These are phyloP conservation scores for Plasmodium vinckei DNA, from an alignment of 169 alveolate genomes.

Conservation along the genomic window DNA sequence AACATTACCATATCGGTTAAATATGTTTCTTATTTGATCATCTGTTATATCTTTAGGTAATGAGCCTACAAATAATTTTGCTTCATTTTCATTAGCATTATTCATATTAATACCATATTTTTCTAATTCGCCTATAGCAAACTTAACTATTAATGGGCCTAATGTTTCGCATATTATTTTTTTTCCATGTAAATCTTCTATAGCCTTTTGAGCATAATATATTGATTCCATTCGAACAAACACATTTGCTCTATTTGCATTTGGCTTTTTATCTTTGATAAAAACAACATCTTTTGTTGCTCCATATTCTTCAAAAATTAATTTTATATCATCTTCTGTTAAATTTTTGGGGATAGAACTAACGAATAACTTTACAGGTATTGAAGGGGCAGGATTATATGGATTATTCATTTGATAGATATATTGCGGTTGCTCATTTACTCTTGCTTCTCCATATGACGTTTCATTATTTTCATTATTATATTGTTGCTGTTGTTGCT, in stretches of 20 bases:
- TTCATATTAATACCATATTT: slow-evolving; percentile 87
- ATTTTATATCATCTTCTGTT: slow-evolving; percentile 86
- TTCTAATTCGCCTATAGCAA: slow-evolving; percentile 91
- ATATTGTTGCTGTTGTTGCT: background rate
- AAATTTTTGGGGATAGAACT: slow-evolving; percentile 90
- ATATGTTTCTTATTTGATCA: slow-evolving; percentile 85
- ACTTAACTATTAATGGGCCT: slow-evolving; percentile 89
- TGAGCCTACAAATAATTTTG: slow-evolving; percentile 92
- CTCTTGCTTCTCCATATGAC: slow-evolving; percentile 41
- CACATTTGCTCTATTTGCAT: slow-evolving; percentile 88
- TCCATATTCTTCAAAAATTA: slow-evolving; percentile 89
- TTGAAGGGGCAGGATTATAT: slow-evolving; percentile 92
- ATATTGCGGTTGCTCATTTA: slow-evolving; percentile 37
- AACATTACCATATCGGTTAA: slow-evolving; percentile 88
- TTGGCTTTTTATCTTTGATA: slow-evolving; percentile 88
- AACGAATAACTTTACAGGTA: slow-evolving; percentile 89
- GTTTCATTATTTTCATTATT: slow-evolving; percentile 31
- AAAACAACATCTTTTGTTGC: slow-evolving; percentile 87
- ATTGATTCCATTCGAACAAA: slow-evolving; percentile 89
- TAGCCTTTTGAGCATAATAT: slow-evolving; percentile 92
- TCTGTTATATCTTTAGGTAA: slow-evolving; percentile 89
- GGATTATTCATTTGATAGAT: slow-evolving; percentile 76
- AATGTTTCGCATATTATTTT: slow-evolving; percentile 85
- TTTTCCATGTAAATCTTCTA: slow-evolving; percentile 87
- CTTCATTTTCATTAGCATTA: slow-evolving; percentile 87